phyloP scores from a whole-genome alignment of 805 yeast species.

The Barnettozyma wickerhamii region DNA sequence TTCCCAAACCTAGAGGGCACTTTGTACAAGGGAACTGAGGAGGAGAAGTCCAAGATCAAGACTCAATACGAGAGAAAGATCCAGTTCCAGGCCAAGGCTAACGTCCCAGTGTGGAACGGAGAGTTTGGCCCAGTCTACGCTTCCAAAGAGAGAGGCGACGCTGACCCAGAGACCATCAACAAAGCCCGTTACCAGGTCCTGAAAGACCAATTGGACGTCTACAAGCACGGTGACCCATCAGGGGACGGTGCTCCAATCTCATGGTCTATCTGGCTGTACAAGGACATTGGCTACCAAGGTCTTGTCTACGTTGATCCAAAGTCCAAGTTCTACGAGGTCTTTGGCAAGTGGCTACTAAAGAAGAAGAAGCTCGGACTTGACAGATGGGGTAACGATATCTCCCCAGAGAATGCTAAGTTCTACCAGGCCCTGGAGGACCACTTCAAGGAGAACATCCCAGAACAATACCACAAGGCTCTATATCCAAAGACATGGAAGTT shows the following conservation, averaged over 20 bases:
- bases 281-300: conserved; percentile 51
- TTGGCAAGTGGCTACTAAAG: conserved; percentile 39
- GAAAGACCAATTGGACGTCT: conserved; percentile 41
- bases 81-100: conserved; percentile 34
- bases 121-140: conserved; percentile 51
- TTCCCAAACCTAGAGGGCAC: conserved; percentile 35
- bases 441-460: conserved; percentile 36
- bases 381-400: conserved; percentile 46
- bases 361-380: conserved; percentile 44
- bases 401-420: conserved; percentile 33
- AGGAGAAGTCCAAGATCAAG: conserved; percentile 32
- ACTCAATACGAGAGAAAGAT: conserved; percentile 40
- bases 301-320: conserved; percentile 41
- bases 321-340: conserved; percentile 38
- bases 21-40: conserved; percentile 32
- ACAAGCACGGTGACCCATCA: conserved; percentile 43
- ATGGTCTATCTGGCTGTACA: conserved; percentile 52
- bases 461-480: conserved; percentile 33
- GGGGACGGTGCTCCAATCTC: conserved; percentile 41
- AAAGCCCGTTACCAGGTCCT: conserved; percentile 37
- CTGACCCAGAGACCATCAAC: conserved; percentile 34
- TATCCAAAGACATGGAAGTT: conserved; percentile 40
- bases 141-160: conserved; percentile 38
- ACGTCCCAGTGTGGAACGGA: conserved; percentile 52
- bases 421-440: conserved; percentile 36